Conservation (phyloP, 1,139 yeast species). For the Saccharomycopsis hybrid region DNA sequence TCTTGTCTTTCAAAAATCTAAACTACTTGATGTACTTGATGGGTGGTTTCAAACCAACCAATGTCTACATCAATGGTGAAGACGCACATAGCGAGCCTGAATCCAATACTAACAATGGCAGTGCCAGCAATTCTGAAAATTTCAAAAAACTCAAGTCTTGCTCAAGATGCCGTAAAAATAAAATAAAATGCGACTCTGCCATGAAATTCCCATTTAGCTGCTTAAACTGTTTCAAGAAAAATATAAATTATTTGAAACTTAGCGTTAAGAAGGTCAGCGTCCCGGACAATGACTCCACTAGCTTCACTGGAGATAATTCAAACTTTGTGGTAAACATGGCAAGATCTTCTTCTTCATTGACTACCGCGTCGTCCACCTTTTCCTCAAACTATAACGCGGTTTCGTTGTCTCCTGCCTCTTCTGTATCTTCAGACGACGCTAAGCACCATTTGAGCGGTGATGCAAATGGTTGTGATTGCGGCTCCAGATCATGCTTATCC, state of each 20-base stretch:
- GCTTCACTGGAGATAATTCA: not conserved
- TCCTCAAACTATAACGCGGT: not conserved
- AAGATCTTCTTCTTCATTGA: not conserved
- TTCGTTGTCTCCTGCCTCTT: not conserved
- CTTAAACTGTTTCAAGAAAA: slow-evolving; percentile 20
- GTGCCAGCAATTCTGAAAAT: not conserved
- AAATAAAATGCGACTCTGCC: slow-evolving; percentile 20
- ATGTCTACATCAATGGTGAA: not conserved
- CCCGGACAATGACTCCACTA: not conserved
- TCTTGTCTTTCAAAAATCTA: slow-evolving; percentile 11
- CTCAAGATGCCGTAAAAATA: slow-evolving; percentile 20
- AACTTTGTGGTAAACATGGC: not conserved
- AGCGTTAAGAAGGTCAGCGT: slow-evolving; percentile 5
- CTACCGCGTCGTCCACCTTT: not conserved
- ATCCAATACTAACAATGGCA: not conserved
- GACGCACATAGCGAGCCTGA: not conserved
- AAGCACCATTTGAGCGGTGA: not conserved
- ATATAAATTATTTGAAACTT: slow-evolving; percentile 13
- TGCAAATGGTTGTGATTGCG: slow-evolving; percentile 2
- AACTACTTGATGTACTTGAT: slow-evolving; percentile 17
- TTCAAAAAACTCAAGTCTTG: slow-evolving; percentile 21
- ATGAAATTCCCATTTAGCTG: slow-evolving; percentile 20
- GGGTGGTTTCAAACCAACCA: slow-evolving; percentile 10
- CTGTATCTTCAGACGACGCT: not conserved
- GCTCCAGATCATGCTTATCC: not conserved